Evolutionary conservation across 2,329 filamentous ascomycete species (phyloP).

Genomic region (Monosporascus ibericus): DNA sequence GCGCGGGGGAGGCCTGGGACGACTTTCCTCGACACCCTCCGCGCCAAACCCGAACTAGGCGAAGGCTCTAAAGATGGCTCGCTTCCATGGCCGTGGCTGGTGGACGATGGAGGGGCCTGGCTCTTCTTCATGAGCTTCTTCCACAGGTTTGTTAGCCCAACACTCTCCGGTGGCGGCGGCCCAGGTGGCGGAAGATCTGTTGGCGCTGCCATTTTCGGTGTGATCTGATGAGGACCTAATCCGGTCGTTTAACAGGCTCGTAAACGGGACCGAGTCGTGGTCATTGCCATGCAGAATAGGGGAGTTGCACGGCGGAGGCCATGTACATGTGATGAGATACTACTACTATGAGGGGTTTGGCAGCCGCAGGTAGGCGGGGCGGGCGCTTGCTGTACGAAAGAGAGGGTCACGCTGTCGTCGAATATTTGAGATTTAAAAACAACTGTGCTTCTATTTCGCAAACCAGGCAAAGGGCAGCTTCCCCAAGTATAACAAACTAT

Average conservation of each 20-base stretch:
- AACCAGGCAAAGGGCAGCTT: not conserved
- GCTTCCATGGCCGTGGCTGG: conserved; percentile 16
- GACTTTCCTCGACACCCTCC: conserved; percentile 52
- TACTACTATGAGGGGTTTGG: conserved; percentile 11
- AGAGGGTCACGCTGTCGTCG: conserved; percentile 10
- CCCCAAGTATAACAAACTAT: not conserved
- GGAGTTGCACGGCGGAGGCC: conserved; percentile 8
- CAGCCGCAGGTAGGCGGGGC: conserved; percentile 7
- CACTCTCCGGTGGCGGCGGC: conserved; percentile 16
- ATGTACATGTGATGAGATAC: conserved; percentile 12
- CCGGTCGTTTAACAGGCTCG: conserved; percentile 15
- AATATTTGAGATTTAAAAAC: conserved; percentile 14
- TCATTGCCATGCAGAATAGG: conserved; percentile 14
- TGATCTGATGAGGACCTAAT: conserved; percentile 10
- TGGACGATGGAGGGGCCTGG: conserved; percentile 11
- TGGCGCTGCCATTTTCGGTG: conserved; percentile 22
- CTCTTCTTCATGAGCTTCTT: conserved; percentile 21
- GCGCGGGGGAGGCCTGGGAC: conserved; percentile 71
- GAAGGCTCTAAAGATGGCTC: conserved; percentile 17
- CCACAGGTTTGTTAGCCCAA: conserved; percentile 16
- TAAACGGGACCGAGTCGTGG: conserved; percentile 13
- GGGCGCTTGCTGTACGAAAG: conserved; percentile 1
- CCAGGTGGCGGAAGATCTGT: conserved; percentile 17
- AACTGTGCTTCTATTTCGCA: conserved; percentile 7
- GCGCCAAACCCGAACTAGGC: conserved; percentile 27